Evolutionary conservation across 2,329 filamentous ascomycete genomes (phyloP), one percentile per base, ranked within the genome.

Genomic region (Ceratocystiopsis brevicomis): DNA sequence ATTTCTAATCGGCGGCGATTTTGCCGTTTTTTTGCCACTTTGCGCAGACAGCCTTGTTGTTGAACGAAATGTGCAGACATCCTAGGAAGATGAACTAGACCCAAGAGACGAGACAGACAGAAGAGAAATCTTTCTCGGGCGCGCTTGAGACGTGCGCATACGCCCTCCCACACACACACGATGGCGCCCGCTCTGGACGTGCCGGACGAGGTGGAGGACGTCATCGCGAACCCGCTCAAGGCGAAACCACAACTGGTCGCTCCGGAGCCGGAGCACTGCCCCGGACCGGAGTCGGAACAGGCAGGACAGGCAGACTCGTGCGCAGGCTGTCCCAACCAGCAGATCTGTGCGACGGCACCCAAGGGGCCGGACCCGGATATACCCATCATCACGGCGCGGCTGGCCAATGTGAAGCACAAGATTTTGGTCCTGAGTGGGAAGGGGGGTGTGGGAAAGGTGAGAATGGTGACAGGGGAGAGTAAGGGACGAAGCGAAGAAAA

Each of bases 341-440:
- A 76, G 40, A 94, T 98, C 54, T 98, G 90, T 66, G 87, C 88
- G 16, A 83, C 87, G 1, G 82, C 87, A 1, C 87, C 88, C 18
- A 95, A 95, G 61, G 90, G 88, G 0, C 88, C 90, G 2, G 90
- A 98, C 58, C 88, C 88, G 0, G 90, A 98, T 59, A 83, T 96
- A 39, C 78, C 86, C 3, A 60, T 90, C 51, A 95, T 98, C 53
- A 81, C 86, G 15, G 73, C 79, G 44, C 82, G 88, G 4, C 76
- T 98, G 3, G 69, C 78, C 12, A 74, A 75, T 42, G 81, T 98
- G 49, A 76, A 76, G 53, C 88, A 96, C 65, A 96, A 96, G 62
- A 81, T 98, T 45, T 71, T 98, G 42, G 78, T 98, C 6, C 69
- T 98, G 5, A 88, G 81, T 42, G 90, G 90, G 48, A 98, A 96